Base-by-base conservation (phyloP, 2,329 filamentous ascomycete species). In the Thermothelomyces thermophilus region DNA sequence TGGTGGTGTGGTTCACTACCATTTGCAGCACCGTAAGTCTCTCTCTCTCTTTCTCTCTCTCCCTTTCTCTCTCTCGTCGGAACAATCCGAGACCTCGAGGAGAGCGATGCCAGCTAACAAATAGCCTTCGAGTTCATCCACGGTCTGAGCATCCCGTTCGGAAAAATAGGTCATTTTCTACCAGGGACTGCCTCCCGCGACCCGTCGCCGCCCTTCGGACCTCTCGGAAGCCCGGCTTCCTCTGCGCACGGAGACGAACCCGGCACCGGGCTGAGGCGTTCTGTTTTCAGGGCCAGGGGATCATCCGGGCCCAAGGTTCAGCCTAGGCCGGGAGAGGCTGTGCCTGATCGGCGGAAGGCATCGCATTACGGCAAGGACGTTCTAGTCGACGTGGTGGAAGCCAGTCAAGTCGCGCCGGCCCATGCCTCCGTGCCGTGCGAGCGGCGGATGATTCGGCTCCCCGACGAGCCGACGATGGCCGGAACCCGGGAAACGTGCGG, bases 1-100 rank as follows among this genome's bases (percentile, higher is more conserved):
- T 91, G 1, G 79, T 95, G 0, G 83, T 95, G 16, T 95, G 90
- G 90, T 95, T 95, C 61, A 68, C 95, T 45, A 77, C 81, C 8
- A 81, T 93, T 17, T 91, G 86, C 68, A 93, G 87, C 57, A 84
- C 95, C 52, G 86, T 90, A 70, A 74, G 83, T 73, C 6, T 6
- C 13, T n/a, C 6, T 16, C 30, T 31, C 2, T 9, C 14, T n/a
- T 31, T 19, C 34, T 13, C 7, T 31, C 35, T 17, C 10, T 26
- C n/a, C 17, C n/a, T n/a, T n/a, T n/a, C n/a, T n/a, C n/a, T n/a
- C n/a, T n/a, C n/a, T n/a, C n/a, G n/a, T n/a, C n/a, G n/a, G n/a
- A n/a, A n/a, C n/a, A n/a, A n/a, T n/a, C n/a, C n/a, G n/a, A n/a
- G n/a, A n/a, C n/a, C n/a, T n/a, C n/a, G n/a, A n/a, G n/a, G n/a